Evolutionary conservation across 176 grass and related monocot genomes (phyloP).

Genomic region (Rhynchospora tenuis): DNA sequence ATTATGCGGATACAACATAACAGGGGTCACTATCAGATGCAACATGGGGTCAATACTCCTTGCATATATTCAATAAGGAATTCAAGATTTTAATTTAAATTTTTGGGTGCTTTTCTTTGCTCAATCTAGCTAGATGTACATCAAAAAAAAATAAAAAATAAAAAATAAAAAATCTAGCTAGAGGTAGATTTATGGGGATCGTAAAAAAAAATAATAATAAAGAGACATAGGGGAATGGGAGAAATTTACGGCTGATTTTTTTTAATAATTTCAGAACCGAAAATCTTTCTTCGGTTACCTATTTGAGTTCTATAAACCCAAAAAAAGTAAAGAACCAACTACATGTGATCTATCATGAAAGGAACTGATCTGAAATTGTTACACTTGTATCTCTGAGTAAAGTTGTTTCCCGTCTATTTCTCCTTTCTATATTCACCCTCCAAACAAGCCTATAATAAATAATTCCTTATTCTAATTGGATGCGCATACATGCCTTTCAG

Average conservation of each 20-base stretch:
- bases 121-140: neutral
- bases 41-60: neutral
- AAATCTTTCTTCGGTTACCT: neutral
- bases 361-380: neutral
- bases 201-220: neutral
- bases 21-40: neutral
- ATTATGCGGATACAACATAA: constrained; percentile 14
- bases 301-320: neutral
- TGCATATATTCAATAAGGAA: neutral
- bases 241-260: neutral
- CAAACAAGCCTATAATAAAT: neutral
- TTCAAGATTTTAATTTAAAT: neutral
- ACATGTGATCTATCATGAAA: neutral
- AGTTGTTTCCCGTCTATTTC: neutral
- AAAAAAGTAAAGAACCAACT: neutral
- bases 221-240: neutral
- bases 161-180: neutral
- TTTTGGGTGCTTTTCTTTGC: neutral
- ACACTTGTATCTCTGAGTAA: neutral
- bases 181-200: neutral
- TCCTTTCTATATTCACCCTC: neutral
- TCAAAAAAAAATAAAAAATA: neutral
- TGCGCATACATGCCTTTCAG: no score
- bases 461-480: neutral
- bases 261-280: neutral